Percentiles rank a stretch among this genome's conserved stretches.
These are phyloP conservation scores for Jaminaea rosea DNA, from an alignment of 1,284 basidiomycete species.

Conservation along the genomic window DNA sequence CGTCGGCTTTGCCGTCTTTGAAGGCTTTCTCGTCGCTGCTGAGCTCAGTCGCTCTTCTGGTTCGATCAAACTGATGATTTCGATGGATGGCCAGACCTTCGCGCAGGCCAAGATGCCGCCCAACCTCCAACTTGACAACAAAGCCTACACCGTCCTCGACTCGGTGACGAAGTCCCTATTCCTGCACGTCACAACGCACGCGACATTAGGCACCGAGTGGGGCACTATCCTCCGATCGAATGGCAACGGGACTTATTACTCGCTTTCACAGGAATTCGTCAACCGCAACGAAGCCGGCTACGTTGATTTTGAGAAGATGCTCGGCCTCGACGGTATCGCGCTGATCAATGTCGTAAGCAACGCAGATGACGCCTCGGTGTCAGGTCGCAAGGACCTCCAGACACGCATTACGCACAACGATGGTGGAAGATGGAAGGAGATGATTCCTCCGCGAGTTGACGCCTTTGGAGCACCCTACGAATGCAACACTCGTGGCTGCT, in stretches of 20 bases:
- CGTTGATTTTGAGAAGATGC: slow-evolving; percentile 98
- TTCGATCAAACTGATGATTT: slow-evolving; percentile 64
- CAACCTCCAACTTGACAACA: slow-evolving; percentile 71
- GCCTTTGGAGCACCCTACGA: slow-evolving; percentile 66
- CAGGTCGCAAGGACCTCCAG: slow-evolving; percentile 68
- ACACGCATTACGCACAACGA: slow-evolving; percentile 93
- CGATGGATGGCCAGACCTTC: slow-evolving; percentile 76
- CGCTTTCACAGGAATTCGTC: slow-evolving; percentile 72
- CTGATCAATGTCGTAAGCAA: slow-evolving; percentile 84
- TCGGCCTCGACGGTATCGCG: slow-evolving; percentile 88
- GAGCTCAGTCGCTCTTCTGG: slow-evolving; percentile 56
- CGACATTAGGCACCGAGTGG: slow-evolving; percentile 65
- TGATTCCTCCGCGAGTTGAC: slow-evolving; percentile 67
- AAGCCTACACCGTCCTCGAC: slow-evolving; percentile 90
- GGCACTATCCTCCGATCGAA: slow-evolving; percentile 90
- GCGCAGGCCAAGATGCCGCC: slow-evolving; percentile 82
- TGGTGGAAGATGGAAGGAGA: slow-evolving; percentile 78
- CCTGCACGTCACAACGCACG: slow-evolving; percentile 86
- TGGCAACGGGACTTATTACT: slow-evolving; percentile 94
- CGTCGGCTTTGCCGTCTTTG: slow-evolving; percentile 92
- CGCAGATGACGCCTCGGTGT: slow-evolving; percentile 63
- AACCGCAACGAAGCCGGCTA: slow-evolving; percentile 79
- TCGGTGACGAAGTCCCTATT: slow-evolving; percentile 87
- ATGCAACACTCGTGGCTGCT: slow-evolving; percentile 68
- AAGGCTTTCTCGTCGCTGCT: slow-evolving; percentile 87